Conservation (phyloP, 805 yeast species). For the Saturnispora hagleri region DNA sequence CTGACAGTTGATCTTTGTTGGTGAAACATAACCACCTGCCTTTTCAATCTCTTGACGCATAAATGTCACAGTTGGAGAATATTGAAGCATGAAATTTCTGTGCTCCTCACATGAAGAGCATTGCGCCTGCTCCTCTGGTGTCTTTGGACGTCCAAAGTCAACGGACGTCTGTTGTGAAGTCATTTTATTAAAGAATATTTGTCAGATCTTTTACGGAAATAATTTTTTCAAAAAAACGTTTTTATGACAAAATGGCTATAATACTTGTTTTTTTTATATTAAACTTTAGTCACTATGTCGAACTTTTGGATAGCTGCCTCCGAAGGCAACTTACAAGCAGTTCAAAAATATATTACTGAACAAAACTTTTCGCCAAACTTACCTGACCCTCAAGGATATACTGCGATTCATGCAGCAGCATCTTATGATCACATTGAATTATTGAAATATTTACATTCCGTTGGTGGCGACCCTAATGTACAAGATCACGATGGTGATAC, state of each 20-base stretch:
- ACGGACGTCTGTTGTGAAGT: background rate
- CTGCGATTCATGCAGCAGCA: constrained; percentile 96
- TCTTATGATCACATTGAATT: constrained; percentile 78
- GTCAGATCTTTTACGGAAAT: background rate
- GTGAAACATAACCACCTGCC: constrained; percentile 41
- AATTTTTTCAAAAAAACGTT: background rate
- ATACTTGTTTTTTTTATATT: background rate
- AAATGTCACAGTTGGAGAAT: constrained; percentile 79
- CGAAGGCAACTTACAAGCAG: constrained; percentile 59
- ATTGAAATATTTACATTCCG: constrained; percentile 42
- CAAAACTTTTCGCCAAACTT: constrained; percentile 56
- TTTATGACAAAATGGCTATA: background rate
- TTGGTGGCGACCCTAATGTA: constrained; percentile 75
- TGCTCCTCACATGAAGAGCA: constrained; percentile 67
- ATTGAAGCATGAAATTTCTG: constrained; percentile 69
- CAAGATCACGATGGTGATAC: constrained; percentile 90
- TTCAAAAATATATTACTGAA: constrained; percentile 43
- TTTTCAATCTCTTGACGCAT: constrained; percentile 77
- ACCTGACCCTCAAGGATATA: constrained; percentile 88
- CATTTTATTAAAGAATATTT: background rate
- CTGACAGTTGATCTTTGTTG: constrained; percentile 60
- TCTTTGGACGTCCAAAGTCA: constrained; percentile 1
- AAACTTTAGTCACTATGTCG: constrained; percentile 10
- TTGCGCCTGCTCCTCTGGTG: constrained; percentile 22
- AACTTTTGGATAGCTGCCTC: constrained; percentile 96